Base-by-base conservation (phyloP, 1,284 basidiomycete genomes). In the Fomitopsis palustris region DNA sequence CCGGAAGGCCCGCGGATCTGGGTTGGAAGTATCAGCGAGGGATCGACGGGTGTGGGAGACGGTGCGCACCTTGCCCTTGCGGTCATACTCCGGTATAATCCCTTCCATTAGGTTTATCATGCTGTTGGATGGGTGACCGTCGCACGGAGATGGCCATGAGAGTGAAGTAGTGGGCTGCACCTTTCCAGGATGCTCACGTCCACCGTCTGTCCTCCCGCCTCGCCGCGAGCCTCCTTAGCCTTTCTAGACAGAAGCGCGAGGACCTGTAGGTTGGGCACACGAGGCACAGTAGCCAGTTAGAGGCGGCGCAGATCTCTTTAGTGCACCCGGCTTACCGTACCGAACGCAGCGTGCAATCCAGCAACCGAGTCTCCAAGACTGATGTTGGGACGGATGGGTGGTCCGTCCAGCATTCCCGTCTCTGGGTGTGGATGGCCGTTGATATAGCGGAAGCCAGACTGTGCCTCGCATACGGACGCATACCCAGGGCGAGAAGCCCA, bases 21-120 rank as follows among this genome's bases (percentile, higher is more conserved):
- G 33, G 8, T 7, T n/a, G 43, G 31, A 42, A 53, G 14, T 23
- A 39, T 16, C 4, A 19, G 23, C 19, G 27, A 19, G 31, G 4
- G n/a, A 42, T 31, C 14, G 27, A 29, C 31, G 4, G 42, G 42
- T 43, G 21, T 23, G 42, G 45, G 12, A 17, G 45, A 39, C 49
- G 33, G 19, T 29, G 4, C 41, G 53, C 64, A 83, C 83, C 72
- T 85, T 86, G 60, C 81, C 81, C 67, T 85, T 88, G 58, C 87
- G 83, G 65, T 87, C 85, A 60, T 86, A 88, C 69, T 87, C 87
- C n/a, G 87, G 87, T 52, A 88, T 82, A 61, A 89, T 82, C 2
- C 87, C 87, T 67, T 89, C 87, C 87, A 88, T 89, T 38, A 88
- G 70, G 66, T 88, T 89, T 9, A 89, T 72, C 86, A 89, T 88